Conservation (phyloP, 108 stramenopile genomes). For the Nitzschia sp. region DNA sequence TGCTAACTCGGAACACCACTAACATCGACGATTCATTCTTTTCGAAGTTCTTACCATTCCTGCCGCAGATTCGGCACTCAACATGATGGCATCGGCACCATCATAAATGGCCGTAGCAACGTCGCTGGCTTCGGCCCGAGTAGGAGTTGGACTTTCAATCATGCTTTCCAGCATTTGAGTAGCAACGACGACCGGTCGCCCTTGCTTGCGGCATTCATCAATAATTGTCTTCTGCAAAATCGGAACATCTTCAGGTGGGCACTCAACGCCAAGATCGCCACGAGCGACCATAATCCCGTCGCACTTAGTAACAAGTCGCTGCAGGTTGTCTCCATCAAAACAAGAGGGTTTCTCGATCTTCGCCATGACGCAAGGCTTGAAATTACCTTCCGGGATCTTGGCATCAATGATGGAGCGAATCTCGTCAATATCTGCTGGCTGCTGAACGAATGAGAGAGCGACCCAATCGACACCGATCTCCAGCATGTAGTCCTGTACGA, state of each 20-base stretch:
- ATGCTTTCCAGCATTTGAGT: constrained; percentile 87
- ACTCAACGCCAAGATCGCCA: constrained; percentile 97
- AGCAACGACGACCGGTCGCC: constrained; percentile 62
- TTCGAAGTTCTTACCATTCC: constrained; percentile 64
- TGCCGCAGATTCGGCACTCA: constrained; percentile 92
- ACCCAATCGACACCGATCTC: constrained; percentile 94
- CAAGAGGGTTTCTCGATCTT: constrained; percentile 96
- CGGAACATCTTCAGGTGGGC: constrained; percentile 94
- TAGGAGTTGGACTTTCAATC: constrained; percentile 93
- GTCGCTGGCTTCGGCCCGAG: constrained; percentile 93
- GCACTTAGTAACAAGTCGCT: constrained; percentile 77
- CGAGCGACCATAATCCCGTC: constrained; percentile 98
- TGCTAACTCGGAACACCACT: background rate
- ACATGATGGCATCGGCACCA: constrained; percentile 96
- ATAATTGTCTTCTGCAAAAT: constrained; percentile 95
- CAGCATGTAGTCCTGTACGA: constrained; percentile 49
- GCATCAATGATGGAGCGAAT: constrained; percentile 74
- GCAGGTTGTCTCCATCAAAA: constrained; percentile 73
- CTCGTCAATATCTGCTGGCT: constrained; percentile 87
- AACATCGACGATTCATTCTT: background rate
- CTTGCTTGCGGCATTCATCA: constrained; percentile 83
- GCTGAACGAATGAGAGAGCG: constrained; percentile 94
- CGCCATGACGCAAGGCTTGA: constrained; percentile 88
- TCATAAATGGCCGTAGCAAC: constrained; percentile 97
- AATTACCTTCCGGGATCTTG: constrained; percentile 57